Base-by-base conservation (phyloP, 768 basidiomycete genomes). In the Mycena olivaceomarginata region DNA sequence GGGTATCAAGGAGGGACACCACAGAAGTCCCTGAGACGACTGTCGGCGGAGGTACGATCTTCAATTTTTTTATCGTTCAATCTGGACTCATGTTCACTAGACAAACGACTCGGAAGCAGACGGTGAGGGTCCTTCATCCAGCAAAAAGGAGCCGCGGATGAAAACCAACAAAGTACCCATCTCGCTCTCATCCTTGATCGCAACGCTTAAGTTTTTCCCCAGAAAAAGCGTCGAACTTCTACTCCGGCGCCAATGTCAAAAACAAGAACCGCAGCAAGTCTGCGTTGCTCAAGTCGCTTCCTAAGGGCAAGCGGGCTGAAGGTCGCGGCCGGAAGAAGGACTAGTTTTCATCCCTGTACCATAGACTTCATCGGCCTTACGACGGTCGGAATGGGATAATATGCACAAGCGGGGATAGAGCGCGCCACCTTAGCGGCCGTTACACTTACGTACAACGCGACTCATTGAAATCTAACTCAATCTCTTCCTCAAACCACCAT, bases 171-270 rank as follows among this genome's bases (percentile, higher is more conserved):
- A 99, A 89, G 95, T 94, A 83, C 56, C 77, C 77, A 9, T 75
- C 25, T 53, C 72, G 9, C 62, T 53, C 64, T 16, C n/a, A 51
- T 43, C 16, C 15, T 41, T 56, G 51, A 60, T 31, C 12, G 25
- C 76, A 31, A 71, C 69, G 25, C 60, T 71, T 72, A 70, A 70
- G 22, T 70, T 64, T 77, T 46, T 46, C 39, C 51, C 22, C 82
- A 96, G 97, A 94, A 93, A 88, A 96, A 86, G 92, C 96, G 12
- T 89, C 90, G 72, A 99, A 99, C 87, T 99, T 97, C 88, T 98
- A 96, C 87, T 92, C 93, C 4, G 90, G 83, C 53, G 91, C 94
- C 6, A 97, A 97, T 78, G 95, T 97, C 78, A 97, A 97, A 89
- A 97, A 96, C 85, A 96, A 94, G 85, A 96, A 92, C 78, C 92